Percentiles rank a stretch among this genome's conserved stretches.
phyloP scores from a whole-genome alignment of 2,329 filamentous ascomycete genomes.

The Neurospora crassa region DNA sequence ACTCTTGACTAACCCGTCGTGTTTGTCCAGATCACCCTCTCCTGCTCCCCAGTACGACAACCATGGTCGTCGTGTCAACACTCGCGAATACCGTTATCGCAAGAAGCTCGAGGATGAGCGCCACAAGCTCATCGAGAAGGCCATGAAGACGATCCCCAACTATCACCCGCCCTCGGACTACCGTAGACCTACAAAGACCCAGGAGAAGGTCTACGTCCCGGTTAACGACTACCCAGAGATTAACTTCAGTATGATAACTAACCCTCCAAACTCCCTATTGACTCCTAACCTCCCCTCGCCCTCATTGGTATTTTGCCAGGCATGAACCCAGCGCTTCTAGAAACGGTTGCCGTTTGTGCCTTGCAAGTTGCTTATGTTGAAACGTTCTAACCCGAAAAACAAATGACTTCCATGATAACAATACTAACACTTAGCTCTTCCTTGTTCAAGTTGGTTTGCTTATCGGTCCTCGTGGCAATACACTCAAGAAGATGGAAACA shows the following conservation, averaged over 20 bases:
- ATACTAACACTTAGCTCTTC: slow-evolving; percentile 89
- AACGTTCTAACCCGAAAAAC: slow-evolving; percentile 22
- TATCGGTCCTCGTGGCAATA: slow-evolving; percentile 99
- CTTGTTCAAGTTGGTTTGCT: slow-evolving; percentile 95
- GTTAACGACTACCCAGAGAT: slow-evolving; percentile 99
- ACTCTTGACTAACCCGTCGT: slow-evolving; percentile 12
- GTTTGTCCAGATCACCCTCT: slow-evolving; percentile 67
- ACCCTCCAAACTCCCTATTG: slow-evolving; percentile 39
- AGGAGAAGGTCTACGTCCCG: slow-evolving; percentile 99
- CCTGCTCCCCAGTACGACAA: slow-evolving; percentile 97
- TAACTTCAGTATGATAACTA: slow-evolving; percentile 99
- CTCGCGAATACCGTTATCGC: slow-evolving; percentile 94
- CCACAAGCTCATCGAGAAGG: slow-evolving; percentile 97
- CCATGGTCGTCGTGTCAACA: slow-evolving; percentile 98
- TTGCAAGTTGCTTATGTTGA: slow-evolving; percentile 23
- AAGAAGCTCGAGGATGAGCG: slow-evolving; percentile 98
- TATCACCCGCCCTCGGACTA: slow-evolving; percentile 98
- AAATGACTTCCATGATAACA: slow-evolving; percentile 25
- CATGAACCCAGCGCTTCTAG: slow-evolving; percentile 23
- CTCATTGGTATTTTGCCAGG: slow-evolving; percentile 36
- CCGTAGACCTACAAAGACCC: slow-evolving; percentile 96
- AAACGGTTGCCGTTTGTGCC: slow-evolving; percentile 14
- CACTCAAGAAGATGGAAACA: slow-evolving; percentile 98
- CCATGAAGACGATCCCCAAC: slow-evolving; percentile 99
- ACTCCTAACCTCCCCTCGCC: slow-evolving; percentile 19